Evolutionary conservation across 805 yeast genomes (phyloP).

Genomic region (Schwanniomyces yamadae): DNA sequence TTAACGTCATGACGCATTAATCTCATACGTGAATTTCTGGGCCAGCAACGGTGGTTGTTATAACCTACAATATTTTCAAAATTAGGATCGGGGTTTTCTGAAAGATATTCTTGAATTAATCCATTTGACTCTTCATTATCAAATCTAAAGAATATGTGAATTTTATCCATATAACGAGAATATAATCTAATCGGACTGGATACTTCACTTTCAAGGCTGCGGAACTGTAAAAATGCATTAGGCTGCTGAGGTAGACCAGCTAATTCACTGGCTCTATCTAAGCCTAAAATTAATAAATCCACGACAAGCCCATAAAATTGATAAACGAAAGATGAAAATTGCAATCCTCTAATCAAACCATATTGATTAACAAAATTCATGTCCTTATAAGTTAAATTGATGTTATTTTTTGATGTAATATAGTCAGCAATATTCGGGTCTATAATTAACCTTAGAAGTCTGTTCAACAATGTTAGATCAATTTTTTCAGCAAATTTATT

Average conservation of each 20-base stretch:
- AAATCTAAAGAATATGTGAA: constrained; percentile 78
- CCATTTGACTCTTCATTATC: constrained; percentile 71
- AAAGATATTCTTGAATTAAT: constrained; percentile 68
- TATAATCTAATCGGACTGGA: constrained; percentile 78
- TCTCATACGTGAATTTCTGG: constrained; percentile 87
- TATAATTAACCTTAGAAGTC: constrained; percentile 73
- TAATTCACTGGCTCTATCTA: constrained; percentile 80
- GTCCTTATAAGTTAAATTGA: constrained; percentile 80
- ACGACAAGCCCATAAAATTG: constrained; percentile 87
- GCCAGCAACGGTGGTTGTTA: constrained; percentile 92
- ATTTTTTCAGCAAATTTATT: constrained; percentile 77
- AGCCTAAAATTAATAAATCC: constrained; percentile 80
- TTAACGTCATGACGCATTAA: constrained; percentile 88
- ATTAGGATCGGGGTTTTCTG: constrained; percentile 91
- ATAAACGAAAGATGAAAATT: constrained; percentile 82
- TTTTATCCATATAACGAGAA: constrained; percentile 77
- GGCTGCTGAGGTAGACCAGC: constrained; percentile 78
- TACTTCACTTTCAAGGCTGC: constrained; percentile 55
- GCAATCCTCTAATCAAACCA: constrained; percentile 86
- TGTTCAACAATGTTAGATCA: constrained; percentile 82
- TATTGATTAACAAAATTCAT: constrained; percentile 91
- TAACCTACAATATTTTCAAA: constrained; percentile 84
- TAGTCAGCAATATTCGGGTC: constrained; percentile 95
- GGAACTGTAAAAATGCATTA: constrained; percentile 75
- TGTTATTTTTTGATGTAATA: constrained; percentile 86